These are phyloP conservation scores for Mycena alexandri DNA, from an alignment of 768 basidiomycete genomes.

Conservation along the genomic window DNA sequence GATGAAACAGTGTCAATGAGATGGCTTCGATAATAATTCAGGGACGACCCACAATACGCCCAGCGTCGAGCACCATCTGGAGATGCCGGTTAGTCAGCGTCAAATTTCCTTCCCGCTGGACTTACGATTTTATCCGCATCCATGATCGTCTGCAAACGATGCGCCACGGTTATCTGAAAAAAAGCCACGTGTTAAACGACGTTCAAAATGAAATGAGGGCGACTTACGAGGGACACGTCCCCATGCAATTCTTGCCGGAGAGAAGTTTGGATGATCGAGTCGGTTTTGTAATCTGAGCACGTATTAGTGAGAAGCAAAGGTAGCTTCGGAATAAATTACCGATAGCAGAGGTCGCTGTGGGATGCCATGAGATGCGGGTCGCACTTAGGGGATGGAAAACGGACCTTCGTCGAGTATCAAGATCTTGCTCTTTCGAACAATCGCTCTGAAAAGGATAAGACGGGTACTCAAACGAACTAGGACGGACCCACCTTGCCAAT, in stretches of 20 bases:
- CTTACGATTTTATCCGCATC: conserved; percentile 48
- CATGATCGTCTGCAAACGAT: conserved; percentile 40
- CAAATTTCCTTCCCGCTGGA: conserved; percentile 26
- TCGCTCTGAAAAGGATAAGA: background rate
- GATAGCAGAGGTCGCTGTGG: conserved; percentile 24
- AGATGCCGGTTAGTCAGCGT: background rate
- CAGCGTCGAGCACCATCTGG: conserved; percentile 58
- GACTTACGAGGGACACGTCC: conserved; percentile 23
- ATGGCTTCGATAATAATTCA: background rate
- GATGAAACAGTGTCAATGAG: background rate
- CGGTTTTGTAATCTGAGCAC: conserved; percentile 51
- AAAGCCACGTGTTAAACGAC: too few species aligned
- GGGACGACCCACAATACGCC: conserved; percentile 46
- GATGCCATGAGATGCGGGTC: background rate
- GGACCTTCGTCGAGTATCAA: conserved; percentile 37
- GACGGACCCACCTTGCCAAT: background rate
- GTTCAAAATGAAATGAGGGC: too few species aligned
- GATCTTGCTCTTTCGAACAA: conserved; percentile 38
- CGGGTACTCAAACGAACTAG: background rate
- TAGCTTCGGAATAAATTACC: conserved; percentile 38
- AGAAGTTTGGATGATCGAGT: conserved; percentile 57
- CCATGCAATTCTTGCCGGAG: conserved; percentile 41
- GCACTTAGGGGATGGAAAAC: background rate
- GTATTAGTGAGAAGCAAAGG: conserved; percentile 36
- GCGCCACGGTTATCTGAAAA: conserved; percentile 23